Conservation (phyloP, 2,329 filamentous ascomycete species). For the Rutstroemia sp. region DNA sequence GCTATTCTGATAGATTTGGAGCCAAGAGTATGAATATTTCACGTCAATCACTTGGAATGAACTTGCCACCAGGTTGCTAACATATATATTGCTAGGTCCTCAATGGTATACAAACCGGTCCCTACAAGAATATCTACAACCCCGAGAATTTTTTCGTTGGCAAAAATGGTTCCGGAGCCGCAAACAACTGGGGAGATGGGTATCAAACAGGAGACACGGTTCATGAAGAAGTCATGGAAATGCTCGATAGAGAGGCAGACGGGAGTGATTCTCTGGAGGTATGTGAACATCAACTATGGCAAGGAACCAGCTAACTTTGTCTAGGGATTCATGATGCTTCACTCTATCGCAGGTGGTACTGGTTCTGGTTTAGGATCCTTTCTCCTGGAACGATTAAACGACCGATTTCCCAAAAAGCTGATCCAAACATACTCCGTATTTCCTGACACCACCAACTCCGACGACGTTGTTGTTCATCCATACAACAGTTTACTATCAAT, state of each 20-base stretch:
- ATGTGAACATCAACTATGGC: constrained; percentile 1
- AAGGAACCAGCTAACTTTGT: constrained; percentile 19
- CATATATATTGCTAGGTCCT: constrained; percentile 53
- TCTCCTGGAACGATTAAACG: constrained; percentile 89
- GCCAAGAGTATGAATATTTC: constrained; percentile 56
- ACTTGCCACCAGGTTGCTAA: background rate
- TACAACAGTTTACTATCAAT: constrained; percentile 96
- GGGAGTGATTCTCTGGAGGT: constrained; percentile 95
- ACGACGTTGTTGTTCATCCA: constrained; percentile 92
- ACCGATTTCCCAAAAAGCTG: constrained; percentile 96
- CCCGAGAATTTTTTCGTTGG: constrained; percentile 98
- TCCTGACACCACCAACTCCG: constrained; percentile 79
- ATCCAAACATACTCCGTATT: constrained; percentile 99
- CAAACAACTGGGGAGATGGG: constrained; percentile 97
- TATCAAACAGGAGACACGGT: constrained; percentile 89
- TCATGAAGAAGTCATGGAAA: constrained; percentile 96
- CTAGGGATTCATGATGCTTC: constrained; percentile 94
- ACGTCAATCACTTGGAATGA: background rate
- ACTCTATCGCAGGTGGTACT: constrained; percentile 95
- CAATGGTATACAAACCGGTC: constrained; percentile 83
- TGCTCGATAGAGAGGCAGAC: constrained; percentile 98
- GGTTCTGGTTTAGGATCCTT: constrained; percentile 95
- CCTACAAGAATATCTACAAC: constrained; percentile 99
- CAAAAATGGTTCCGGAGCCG: constrained; percentile 86
- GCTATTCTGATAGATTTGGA: constrained; percentile 94